Conservation (phyloP, 2,329 filamentous ascomycete genomes). For the Phyllosticta citrichinensis region DNA sequence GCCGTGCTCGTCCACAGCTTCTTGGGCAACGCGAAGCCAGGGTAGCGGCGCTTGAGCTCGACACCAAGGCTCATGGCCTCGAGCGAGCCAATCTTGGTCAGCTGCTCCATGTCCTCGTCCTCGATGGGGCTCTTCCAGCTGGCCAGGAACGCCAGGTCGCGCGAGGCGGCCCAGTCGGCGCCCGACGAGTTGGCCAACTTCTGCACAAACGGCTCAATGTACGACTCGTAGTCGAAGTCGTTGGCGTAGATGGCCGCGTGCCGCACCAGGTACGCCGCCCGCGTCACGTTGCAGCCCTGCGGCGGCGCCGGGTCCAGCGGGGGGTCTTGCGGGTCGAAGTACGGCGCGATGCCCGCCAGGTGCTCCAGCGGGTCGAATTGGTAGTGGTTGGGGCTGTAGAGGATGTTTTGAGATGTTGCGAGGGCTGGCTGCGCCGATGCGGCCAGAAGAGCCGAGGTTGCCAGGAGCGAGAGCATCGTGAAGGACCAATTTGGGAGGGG, state of each 20-base stretch:
- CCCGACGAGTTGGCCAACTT: constrained; percentile 48
- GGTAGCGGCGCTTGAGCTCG: constrained; percentile 49
- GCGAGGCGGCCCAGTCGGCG: constrained; percentile 48
- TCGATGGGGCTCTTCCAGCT: constrained; percentile 48
- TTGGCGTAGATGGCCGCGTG: constrained; percentile 44
- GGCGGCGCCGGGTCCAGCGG: constrained; percentile 37
- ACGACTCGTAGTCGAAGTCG: constrained; percentile 42
- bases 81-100: constrained; percentile 51
- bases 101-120: constrained; percentile 47
- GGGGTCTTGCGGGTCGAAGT: constrained; percentile 40
- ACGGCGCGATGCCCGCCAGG: constrained; percentile 40
- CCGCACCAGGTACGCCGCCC: constrained; percentile 39
- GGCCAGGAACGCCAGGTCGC: constrained; percentile 46
- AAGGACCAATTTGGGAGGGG: background rate
- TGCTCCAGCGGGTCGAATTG: constrained; percentile 39
- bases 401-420: constrained; percentile 2
- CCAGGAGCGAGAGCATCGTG: background rate
- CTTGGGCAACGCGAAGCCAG: constrained; percentile 41
- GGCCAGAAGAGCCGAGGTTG: background rate
- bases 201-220: constrained; percentile 41
- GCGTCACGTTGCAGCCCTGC: constrained; percentile 42
- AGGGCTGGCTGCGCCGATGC: background rate
- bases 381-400: constrained; percentile 10
- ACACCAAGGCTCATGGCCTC: constrained; percentile 52
- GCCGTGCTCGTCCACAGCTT: constrained; percentile 55